Evolutionary conservation across 305 asterid species (phyloP).

Genomic region (Monarda citriodora): DNA sequence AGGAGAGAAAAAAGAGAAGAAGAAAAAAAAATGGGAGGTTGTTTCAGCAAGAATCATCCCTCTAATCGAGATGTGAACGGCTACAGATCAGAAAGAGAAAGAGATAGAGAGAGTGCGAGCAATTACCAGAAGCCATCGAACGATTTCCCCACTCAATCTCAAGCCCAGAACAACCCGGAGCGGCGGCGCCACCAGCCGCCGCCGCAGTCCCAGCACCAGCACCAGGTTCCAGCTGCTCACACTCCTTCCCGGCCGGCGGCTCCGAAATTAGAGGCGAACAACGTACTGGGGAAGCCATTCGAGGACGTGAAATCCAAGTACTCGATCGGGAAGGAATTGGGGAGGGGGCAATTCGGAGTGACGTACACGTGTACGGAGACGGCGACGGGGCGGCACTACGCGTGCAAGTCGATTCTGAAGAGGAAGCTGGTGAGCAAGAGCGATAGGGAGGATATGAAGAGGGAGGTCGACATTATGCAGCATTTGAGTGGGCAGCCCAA

Average conservation of each 20-base stretch:
- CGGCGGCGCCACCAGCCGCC: constrained; percentile 24
- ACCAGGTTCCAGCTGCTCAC: constrained; percentile 28
- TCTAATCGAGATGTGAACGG: constrained; percentile 36
- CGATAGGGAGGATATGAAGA: constrained; percentile 66
- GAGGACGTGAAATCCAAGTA: constrained; percentile 52
- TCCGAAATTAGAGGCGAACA: constrained; percentile 39
- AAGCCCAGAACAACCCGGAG: constrained; percentile 14
- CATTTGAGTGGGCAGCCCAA: constrained; percentile 68
- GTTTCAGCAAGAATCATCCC: constrained; percentile 59
- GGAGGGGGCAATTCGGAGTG: constrained; percentile 72
- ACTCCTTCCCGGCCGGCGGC: constrained; percentile 27
- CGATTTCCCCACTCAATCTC: constrained; percentile 33
- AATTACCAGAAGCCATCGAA: constrained; percentile 37
- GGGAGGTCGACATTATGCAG: constrained; percentile 67
- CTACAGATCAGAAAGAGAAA: constrained; percentile 38
- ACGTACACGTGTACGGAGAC: constrained; percentile 55
- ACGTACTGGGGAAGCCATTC: constrained; percentile 52
- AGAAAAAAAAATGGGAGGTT: constrained; percentile 54
- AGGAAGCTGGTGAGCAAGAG: constrained; percentile 59
- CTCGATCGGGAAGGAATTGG: constrained; percentile 59
- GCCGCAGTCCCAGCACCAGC: constrained; percentile 26
- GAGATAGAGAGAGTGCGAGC: background rate
- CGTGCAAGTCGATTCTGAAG: constrained; percentile 65
- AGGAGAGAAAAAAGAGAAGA: background rate
- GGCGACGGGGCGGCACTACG: constrained; percentile 43